Percentiles rank a stretch among this genome's conserved stretches.
Conservation (phyloP, 371 early-diverging fungal genomes). For the Rhizoclosmatium hyalinum region DNA sequence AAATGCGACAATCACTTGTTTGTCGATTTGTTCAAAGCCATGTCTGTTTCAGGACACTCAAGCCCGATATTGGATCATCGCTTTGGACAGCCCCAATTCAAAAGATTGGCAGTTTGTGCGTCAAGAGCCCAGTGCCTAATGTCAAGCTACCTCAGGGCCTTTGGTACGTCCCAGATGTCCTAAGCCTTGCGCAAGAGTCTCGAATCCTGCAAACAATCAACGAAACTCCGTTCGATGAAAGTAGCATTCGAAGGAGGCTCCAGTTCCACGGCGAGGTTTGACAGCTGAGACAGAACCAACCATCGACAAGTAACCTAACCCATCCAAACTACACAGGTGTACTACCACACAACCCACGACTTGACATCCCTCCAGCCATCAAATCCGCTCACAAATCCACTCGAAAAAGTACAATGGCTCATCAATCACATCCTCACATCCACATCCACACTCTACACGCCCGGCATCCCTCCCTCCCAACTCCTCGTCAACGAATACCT, state of each 20-base stretch:
- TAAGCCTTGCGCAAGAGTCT: background rate
- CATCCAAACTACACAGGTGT: background rate
- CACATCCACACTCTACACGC: background rate
- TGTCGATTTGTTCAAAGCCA: too few species aligned
- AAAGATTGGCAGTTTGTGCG: background rate
- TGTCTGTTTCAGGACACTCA: background rate
- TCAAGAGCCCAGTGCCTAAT: background rate
- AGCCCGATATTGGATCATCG: background rate
- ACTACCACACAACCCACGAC: constrained; percentile 39
- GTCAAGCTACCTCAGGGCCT: background rate
- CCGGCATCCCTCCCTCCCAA: constrained; percentile 13
- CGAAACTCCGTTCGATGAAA: constrained; percentile 9
- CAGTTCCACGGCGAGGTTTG: constrained; percentile 35
- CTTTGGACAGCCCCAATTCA: constrained; percentile 5
- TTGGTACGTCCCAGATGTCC: background rate
- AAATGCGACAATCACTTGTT: too few species aligned
- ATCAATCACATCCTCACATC: background rate
- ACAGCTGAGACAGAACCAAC: background rate
- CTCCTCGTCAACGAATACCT: constrained; percentile 42
- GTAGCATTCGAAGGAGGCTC: constrained; percentile 29
- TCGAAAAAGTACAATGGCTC: constrained; percentile 9
- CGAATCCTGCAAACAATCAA: constrained; percentile 19
- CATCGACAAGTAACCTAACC: background rate
- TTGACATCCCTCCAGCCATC: constrained; percentile 30
- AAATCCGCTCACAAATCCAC: constrained; percentile 2